These are phyloP conservation scores for Stentor coeruleus DNA, from an alignment of 73 alveolate species.

Conservation along the genomic window DNA sequence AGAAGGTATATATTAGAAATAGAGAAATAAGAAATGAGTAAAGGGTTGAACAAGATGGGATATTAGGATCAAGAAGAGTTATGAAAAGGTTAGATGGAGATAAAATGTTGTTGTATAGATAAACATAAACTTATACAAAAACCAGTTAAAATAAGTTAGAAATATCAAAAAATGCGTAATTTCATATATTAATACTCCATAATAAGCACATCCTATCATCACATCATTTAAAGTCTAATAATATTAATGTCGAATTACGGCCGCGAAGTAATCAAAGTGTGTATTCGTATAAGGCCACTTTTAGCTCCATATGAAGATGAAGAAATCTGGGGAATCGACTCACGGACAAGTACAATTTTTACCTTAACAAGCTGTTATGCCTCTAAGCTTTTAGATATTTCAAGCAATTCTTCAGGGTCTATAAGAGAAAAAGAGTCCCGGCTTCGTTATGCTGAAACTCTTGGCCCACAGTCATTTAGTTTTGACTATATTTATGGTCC, in stretches of 20 bases:
- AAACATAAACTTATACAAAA: too few relatives aligned
- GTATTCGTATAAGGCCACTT: constrained; percentile 88
- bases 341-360: constrained; percentile 57
- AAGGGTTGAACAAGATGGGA: too few relatives aligned
- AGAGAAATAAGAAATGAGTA: too few relatives aligned
- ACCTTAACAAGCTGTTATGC: constrained; percentile 58
- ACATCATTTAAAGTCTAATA: too few relatives aligned
- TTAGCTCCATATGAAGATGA: constrained; percentile 89
- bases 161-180: too few relatives aligned
- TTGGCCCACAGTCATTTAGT: constrained; percentile 54
- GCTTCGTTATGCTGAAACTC: constrained; percentile 39
- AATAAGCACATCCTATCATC: too few relatives aligned
- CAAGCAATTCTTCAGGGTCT: constrained; percentile 39
- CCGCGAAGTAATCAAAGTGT: constrained; percentile 72
- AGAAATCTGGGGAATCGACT: constrained; percentile 87
- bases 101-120: too few relatives aligned
- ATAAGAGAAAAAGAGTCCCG: constrained; percentile 54
- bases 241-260: constrained; percentile 2
- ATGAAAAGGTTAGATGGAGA: too few relatives aligned
- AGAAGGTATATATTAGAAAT: too few relatives aligned
- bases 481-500: constrained; percentile 89
- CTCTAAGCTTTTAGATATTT: constrained; percentile 32
- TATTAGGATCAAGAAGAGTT: too few relatives aligned
- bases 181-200: too few relatives aligned
- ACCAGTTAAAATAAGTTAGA: too few relatives aligned